Base-by-base conservation (phyloP, 768 basidiomycete genomes). In the Tremella yokohamensis region DNA sequence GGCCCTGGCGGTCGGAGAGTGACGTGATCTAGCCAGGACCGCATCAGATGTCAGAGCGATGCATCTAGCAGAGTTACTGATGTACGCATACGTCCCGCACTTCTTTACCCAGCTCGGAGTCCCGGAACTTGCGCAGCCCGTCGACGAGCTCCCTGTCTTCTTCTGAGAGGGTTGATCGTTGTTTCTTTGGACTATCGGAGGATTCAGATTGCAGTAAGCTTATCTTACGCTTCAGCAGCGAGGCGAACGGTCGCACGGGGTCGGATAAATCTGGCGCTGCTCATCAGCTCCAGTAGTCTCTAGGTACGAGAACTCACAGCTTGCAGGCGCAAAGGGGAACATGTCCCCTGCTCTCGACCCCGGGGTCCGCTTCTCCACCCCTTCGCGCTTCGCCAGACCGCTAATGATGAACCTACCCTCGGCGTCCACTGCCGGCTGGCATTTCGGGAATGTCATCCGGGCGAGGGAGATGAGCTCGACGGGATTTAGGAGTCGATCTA, bases 361-460 rank as follows among this genome's bases (percentile, higher is more conserved):
- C 44, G 34, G 44, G 15, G 65, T 64, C 11, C 29, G 29, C 19
- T 55, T 58, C 54, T 62, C 63, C 12, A 63, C 58, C 16, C 68
- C 66, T 25, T 64, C 62, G 24, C 71, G 29, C 20, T 61, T 19
- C 51, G 65, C 69, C 38, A 73, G 38, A 15, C 71, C 71, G 12
- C 49, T 49, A 11, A 73, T 68, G 2, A 73, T 60, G 49, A 73
- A 73, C 48, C 63, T 52, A 6, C 71, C 71, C 13, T 62, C 44
- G 3, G 61, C 54, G 45, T 68, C 68, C 22, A 73, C 61, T 0
- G 56, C 49, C 12, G 68, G 66, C 29, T 66, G 64, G 22, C 64
- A 64, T 20, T 68, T 62, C 15, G 66, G 66, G 49, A 73, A 73
- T 0, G 71, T 65, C 64, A 73, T 73, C 22, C 63, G 49, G 0